Evolutionary conservation across 306 rosid genomes (phyloP).

Genomic region (Neltuma alba): DNA sequence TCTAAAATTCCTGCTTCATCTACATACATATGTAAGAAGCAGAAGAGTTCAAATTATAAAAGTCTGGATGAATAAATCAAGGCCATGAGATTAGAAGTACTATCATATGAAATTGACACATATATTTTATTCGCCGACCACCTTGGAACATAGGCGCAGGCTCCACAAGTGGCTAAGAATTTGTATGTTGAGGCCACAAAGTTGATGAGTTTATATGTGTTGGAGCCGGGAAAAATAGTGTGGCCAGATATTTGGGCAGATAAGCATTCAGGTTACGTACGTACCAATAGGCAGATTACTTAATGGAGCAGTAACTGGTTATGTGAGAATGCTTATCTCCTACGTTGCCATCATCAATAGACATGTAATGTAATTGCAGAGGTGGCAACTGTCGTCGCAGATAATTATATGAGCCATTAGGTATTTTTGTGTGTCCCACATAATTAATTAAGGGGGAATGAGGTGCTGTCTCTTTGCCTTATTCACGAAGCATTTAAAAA

Average conservation of each 20-base stretch:
- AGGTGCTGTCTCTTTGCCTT: not conserved
- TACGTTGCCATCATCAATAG: conserved; percentile 25
- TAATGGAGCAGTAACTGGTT: conserved; percentile 17
- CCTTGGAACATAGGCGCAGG: not conserved
- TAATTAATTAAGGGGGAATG: too few species aligned
- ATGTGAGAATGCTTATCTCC: conserved; percentile 6
- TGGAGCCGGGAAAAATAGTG: not conserved
- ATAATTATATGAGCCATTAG: too few species aligned
- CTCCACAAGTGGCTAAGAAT: too few species aligned
- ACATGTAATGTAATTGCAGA: too few species aligned
- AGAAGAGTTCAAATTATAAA: too few species aligned
- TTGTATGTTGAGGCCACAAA: too few species aligned
- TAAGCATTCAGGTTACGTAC: not conserved
- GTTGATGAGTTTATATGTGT: too few species aligned
- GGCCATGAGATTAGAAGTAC: not conserved
- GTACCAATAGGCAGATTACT: conserved; percentile 1
- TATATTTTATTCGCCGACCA: not conserved
- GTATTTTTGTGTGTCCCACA: too few species aligned
- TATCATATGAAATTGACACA: not conserved
- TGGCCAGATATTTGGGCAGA: not conserved
- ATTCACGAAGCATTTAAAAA: not conserved
- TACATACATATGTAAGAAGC: too few species aligned
- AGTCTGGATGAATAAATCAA: not conserved
- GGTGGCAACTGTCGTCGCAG: too few species aligned
- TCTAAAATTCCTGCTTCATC: not conserved